Percentiles rank a stretch among this genome's conserved stretches.
These are phyloP conservation scores for Spergularia marina DNA, from an alignment of 148 eudicot species.

Conservation along the genomic window DNA sequence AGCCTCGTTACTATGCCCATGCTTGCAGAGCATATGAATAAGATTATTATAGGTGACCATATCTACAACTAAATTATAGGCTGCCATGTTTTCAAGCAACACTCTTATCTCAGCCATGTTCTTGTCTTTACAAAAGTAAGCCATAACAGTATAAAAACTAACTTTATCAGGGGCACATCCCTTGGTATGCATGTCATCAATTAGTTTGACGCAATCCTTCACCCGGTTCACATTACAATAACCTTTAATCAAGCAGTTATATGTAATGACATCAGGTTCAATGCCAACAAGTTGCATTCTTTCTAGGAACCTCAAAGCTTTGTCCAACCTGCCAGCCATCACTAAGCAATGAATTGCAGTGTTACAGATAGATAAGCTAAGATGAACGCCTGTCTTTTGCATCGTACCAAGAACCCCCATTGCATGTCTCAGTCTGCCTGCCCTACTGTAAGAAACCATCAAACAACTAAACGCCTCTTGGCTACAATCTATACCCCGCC, in stretches of 20 bases:
- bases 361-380: conserved; percentile 29
- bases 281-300: conserved; percentile 29
- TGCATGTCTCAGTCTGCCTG: conserved; percentile 24
- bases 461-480: conserved; percentile 26
- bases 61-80: conserved; percentile 23
- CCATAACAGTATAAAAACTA: conserved; percentile 26
- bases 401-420: conserved; percentile 27
- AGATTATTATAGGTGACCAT: conserved; percentile 34
- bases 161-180: conserved; percentile 32
- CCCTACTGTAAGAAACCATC: conserved; percentile 36
- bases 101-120: conserved; percentile 19
- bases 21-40: conserved; percentile 33
- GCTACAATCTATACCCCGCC: conserved; percentile 26
- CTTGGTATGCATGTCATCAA: conserved; percentile 22
- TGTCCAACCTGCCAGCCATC: conserved; percentile 24
- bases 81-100: conserved; percentile 28
- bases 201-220: conserved; percentile 26
- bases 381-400: conserved; percentile 30
- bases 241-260: conserved; percentile 32
- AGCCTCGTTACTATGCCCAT: conserved; percentile 26
- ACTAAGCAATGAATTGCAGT: conserved; percentile 30
- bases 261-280: conserved; percentile 29
- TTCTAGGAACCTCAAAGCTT: conserved; percentile 25
- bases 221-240: conserved; percentile 21
- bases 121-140: conserved; percentile 25